A percentile compares a stretch with the other conserved stretches of the same genome.
phyloP scores from a whole-genome alignment of 768 basidiomycete species.

The Tubosaeta sp. region DNA sequence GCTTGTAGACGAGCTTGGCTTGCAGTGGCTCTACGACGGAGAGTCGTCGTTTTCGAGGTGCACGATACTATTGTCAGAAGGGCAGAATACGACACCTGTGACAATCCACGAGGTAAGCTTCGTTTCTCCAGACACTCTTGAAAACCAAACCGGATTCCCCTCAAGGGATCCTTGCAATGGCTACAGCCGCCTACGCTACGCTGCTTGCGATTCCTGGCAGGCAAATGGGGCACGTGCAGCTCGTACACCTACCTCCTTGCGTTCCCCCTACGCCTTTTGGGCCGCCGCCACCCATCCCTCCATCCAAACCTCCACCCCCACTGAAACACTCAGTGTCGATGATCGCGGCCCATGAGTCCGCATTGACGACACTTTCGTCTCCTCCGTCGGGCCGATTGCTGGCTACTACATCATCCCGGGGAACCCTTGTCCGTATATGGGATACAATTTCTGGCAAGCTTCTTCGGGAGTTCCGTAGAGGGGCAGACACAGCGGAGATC shows the following conservation, averaged over 20 bases:
- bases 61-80: conserved; percentile 58
- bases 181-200: conserved; percentile 73
- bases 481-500: conserved; percentile 86
- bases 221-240: conserved; percentile 84
- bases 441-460: conserved; percentile 70
- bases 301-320: conserved; percentile 53
- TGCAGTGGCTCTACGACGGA: conserved; percentile 71
- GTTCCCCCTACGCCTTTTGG: conserved; percentile 51
- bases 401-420: conserved; percentile 78
- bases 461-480: conserved; percentile 75
- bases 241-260: conserved; percentile 83
- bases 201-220: conserved; percentile 82
- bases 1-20: conserved; percentile 82
- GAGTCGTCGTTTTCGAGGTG: conserved; percentile 77
- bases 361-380: conserved; percentile 72
- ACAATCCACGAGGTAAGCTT: conserved; percentile 72
- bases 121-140: conserved; percentile 1
- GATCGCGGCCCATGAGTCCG: conserved; percentile 77
- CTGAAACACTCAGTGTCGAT: conserved; percentile 71
- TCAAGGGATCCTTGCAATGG: conserved; percentile 75
- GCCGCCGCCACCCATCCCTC: conserved; percentile 50
- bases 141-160: conserved; percentile 1
- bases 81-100: conserved; percentile 82
- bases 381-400: conserved; percentile 75
- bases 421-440: conserved; percentile 88